Conservation (phyloP, 176 grass and related monocot species). For the Eleusine indica region DNA sequence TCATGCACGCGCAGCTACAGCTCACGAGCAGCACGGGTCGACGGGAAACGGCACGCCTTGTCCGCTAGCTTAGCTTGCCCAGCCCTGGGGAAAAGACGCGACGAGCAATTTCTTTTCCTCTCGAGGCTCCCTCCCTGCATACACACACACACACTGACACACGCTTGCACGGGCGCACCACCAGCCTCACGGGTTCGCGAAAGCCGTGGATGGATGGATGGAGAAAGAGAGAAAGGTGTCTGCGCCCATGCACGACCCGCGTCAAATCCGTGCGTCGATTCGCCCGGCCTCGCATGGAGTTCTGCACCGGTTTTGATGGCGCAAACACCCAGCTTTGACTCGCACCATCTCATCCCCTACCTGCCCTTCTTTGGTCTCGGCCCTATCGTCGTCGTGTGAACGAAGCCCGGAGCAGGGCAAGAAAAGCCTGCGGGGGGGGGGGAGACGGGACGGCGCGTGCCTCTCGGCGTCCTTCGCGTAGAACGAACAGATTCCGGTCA, state of each 20-base stretch:
- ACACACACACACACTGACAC: neutral
- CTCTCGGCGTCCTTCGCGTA: constrained; percentile 21
- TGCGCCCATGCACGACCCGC: neutral
- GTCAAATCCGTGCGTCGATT: neutral
- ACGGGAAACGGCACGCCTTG: constrained; percentile 15
- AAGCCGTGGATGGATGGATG: neutral
- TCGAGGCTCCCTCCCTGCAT: neutral
- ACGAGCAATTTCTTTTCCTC: neutral
- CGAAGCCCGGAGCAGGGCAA: too few relatives aligned
- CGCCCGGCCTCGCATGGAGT: neutral
- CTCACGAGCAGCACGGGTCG: neutral
- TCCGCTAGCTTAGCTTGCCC: neutral
- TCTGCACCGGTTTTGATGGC: constrained; percentile 1
- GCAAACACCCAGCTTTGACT: constrained; percentile 31
- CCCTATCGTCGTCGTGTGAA: neutral
- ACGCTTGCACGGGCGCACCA: neutral
- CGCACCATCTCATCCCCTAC: neutral
- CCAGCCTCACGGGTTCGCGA: neutral
- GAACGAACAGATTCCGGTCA: neutral
- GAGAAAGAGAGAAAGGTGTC: neutral
- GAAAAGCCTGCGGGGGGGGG: neutral
- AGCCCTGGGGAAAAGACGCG: constrained; percentile 1
- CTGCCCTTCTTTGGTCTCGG: neutral
- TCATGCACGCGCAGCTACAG: neutral
- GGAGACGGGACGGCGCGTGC: constrained; percentile 1